Conservation (phyloP, 1,139 yeast species). For the Zygoascus sp. region DNA sequence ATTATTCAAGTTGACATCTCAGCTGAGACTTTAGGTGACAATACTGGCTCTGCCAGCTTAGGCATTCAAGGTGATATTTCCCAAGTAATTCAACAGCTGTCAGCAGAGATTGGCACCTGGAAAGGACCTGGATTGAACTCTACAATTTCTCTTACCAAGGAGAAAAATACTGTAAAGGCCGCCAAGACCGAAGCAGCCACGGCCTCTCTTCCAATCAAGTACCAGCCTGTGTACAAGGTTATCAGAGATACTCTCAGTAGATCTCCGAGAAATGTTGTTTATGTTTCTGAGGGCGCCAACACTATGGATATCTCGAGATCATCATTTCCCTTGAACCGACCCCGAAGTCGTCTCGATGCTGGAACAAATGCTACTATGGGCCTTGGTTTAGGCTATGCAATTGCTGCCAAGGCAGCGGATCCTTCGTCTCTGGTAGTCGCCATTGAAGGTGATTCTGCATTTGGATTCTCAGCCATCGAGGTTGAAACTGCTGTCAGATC, state of each 20-base stretch:
- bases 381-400: slow-evolving; percentile 60
- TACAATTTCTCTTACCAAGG: slow-evolving; percentile 33
- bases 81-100: slow-evolving; percentile 40
- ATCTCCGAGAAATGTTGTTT: slow-evolving; percentile 35
- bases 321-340: slow-evolving; percentile 49
- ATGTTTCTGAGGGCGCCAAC: slow-evolving; percentile 63
- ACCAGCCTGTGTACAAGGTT: slow-evolving; percentile 49
- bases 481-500: slow-evolving; percentile 57
- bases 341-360: slow-evolving; percentile 56
- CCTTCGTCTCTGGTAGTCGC: slow-evolving; percentile 48
- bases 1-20: slow-evolving; percentile 54
- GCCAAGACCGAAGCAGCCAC: slow-evolving; percentile 29
- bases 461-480: slow-evolving; percentile 65
- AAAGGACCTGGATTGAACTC: slow-evolving; percentile 35
- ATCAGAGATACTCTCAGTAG: slow-evolving; percentile 41
- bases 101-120: slow-evolving; percentile 21
- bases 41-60: slow-evolving; percentile 34
- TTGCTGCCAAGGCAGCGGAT: slow-evolving; percentile 50
- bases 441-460: slow-evolving; percentile 70
- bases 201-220: slow-evolving; percentile 38
- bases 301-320: slow-evolving; percentile 65
- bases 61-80: slow-evolving; percentile 51
- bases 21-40: slow-evolving; percentile 50
- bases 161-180: slow-evolving; percentile 39
- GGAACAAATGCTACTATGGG: slow-evolving; percentile 77